Base-by-base conservation (phyloP, 1,284 basidiomycete species). In the Cutaneotrichosporon sp. region DNA sequence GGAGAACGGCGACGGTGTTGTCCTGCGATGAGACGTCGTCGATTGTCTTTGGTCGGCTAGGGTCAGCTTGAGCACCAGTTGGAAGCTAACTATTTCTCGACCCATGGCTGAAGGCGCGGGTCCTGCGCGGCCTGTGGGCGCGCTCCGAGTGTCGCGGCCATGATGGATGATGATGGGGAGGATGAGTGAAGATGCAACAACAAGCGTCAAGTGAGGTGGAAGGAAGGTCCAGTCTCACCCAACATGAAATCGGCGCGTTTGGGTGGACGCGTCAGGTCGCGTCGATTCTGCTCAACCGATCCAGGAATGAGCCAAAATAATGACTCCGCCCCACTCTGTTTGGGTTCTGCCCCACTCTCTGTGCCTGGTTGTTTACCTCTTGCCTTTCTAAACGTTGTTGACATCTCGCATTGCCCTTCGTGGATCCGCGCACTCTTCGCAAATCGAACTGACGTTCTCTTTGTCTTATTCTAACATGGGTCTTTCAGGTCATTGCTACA, bases 1-100 rank as follows among this genome's bases (percentile, higher is more conserved):
- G 82, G 30, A 99, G 80, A 0, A 98, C 91, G 1, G 86, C 85
- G 30, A 97, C 87, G 0, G 93, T 97, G 69, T 98, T 90, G 56
- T 97, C 94, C 74, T 99, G 94, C 0, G 93, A 89, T 21, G 93
- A 90, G 48, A 98, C 85, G 73, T 99, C 94, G 65, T 97, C 90
- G 64, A 98, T 97, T 20, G 93, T 97, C 76, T 92, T 91, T 49
- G 96, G 94, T 53, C 96, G 89, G 72, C 92, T 94, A 69, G 40
- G 4, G 54, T 26, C 42, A 39, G 41, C 20, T 21, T 3, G 4
- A 1, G 2, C 9, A 23, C 12, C 2, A 4, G 35, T 36, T 73
- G 43, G 5, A 13, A 8, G 34, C 79, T 49, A 48, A 91, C 90
- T 97, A 97, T 83, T 97, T 97, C 77, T 97, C 93, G 0, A 97